Conservation (phyloP, 176 grass and related monocot genomes). For the Aegilops bicornis region DNA sequence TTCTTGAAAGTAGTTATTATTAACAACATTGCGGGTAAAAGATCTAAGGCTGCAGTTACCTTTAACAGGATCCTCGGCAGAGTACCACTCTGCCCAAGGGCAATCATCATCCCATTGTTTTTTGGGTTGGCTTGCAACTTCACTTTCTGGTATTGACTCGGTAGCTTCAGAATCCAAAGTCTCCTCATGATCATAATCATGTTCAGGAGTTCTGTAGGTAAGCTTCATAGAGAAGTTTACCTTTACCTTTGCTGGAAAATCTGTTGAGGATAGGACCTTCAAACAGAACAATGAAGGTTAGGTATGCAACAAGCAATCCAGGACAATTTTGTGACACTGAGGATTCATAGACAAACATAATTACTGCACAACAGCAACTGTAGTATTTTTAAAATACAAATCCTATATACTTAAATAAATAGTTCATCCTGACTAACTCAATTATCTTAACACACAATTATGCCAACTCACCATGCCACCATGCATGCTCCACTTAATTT, state of each 20-base stretch:
- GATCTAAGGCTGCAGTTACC: conserved; percentile 38
- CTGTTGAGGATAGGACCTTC: conserved; percentile 70
- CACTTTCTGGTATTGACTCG: conserved; percentile 53
- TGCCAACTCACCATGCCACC: too few relatives aligned
- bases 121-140: conserved; percentile 48
- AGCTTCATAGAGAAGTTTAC: conserved; percentile 93
- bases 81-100: conserved; percentile 98
- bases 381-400: conserved; percentile 21
- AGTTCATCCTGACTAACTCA: too few relatives aligned
- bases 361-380: conserved; percentile 9
- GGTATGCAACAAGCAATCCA: conserved; percentile 9
- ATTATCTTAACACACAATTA: too few relatives aligned
- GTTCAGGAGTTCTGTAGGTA: conserved; percentile 79
- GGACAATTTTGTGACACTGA: conserved; percentile 1
- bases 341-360: conserved; percentile 9
- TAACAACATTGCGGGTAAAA: background rate
- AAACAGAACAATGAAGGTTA: conserved; percentile 45
- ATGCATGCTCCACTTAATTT: too few relatives aligned
- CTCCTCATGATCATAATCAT: conserved; percentile 76
- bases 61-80: conserved; percentile 96
- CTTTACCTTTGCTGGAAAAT: conserved; percentile 80
- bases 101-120: conserved; percentile 96
- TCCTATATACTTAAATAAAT: too few relatives aligned
- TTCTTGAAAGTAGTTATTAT: background rate
- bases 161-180: conserved; percentile 51